Evolutionary conservation across 345 rosid species (phyloP).

Genomic region (Nasturtium officinale): DNA sequence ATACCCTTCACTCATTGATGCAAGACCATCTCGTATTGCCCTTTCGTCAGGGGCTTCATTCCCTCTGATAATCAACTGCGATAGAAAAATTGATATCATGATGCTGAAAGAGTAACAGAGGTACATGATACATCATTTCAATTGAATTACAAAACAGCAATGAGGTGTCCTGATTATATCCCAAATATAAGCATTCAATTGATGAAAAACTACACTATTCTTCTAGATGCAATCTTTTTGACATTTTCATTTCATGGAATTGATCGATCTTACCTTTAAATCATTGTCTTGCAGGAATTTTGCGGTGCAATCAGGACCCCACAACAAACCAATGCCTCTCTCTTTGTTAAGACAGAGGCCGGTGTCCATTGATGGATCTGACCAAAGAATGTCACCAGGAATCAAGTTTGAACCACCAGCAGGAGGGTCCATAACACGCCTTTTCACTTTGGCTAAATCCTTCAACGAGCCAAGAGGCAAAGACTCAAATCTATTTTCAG

Average conservation of each 20-base stretch:
- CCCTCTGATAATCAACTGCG: conserved; percentile 47
- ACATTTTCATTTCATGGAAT: neutral
- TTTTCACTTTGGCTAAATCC: conserved; percentile 41
- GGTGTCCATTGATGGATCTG: conserved; percentile 38
- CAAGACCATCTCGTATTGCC: conserved; percentile 38
- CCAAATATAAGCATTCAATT: neutral
- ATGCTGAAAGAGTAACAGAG: conserved; percentile 24
- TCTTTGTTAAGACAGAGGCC: conserved; percentile 44
- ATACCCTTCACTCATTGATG: conserved; percentile 41
- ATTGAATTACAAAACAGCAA: neutral
- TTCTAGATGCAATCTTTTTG: conserved; percentile 6
- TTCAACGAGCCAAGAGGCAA: conserved; percentile 43
- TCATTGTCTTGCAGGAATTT: conserved; percentile 45
- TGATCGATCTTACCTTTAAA: conserved; percentile 37
- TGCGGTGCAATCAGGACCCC: conserved; percentile 50
- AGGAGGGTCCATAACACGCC: conserved; percentile 44
- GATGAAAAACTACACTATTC: neutral
- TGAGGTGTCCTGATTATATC: neutral
- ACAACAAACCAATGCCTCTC: conserved; percentile 45
- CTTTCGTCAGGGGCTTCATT: conserved; percentile 38
- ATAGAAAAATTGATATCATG: conserved; percentile 24
- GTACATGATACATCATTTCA: neutral
- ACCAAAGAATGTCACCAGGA: conserved; percentile 50
- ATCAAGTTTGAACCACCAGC: conserved; percentile 41
- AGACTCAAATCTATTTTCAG: conserved; percentile 26